Conservation (phyloP, 768 basidiomycete species). For the Termitomyces sp. region DNA sequence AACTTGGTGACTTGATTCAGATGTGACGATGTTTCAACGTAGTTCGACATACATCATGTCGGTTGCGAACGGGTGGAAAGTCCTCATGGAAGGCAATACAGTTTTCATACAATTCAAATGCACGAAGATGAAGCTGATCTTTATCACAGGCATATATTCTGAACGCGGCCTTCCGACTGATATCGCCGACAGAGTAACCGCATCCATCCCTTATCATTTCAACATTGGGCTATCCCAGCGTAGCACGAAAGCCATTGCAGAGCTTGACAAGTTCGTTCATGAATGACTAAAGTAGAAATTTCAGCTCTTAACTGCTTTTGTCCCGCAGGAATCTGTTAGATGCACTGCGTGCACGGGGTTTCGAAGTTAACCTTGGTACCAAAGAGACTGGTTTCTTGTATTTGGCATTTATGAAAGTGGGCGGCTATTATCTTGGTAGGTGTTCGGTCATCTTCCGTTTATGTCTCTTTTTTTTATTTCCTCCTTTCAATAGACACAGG, state of each 20-base stretch:
- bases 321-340: constrained; percentile 36
- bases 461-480: neutral
- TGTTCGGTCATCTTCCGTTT: neutral
- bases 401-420: constrained; percentile 41
- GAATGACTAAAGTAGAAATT: neutral
- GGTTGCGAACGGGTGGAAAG: constrained; percentile 12
- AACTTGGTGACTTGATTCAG: constrained; percentile 18
- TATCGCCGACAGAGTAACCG: constrained; percentile 42
- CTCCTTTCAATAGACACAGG: neutral
- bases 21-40: constrained; percentile 57
- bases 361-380: constrained; percentile 45
- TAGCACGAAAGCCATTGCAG: constrained; percentile 34
- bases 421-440: constrained; percentile 66
- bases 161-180: constrained; percentile 45
- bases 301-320: neutral
- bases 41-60: constrained; percentile 26
- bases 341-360: constrained; percentile 51
- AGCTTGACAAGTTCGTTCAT: constrained; percentile 45
- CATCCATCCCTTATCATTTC: constrained; percentile 38
- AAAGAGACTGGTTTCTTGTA: constrained; percentile 47
- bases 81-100: constrained; percentile 18
- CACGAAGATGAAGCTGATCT: neutral
- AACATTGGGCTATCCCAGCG: constrained; percentile 25
- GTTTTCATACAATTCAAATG: neutral
- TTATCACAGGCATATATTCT: constrained; percentile 30